Evolutionary conservation across 148 eudicot genomes (phyloP).

Genomic region (Rhododendron ferrugineum): DNA sequence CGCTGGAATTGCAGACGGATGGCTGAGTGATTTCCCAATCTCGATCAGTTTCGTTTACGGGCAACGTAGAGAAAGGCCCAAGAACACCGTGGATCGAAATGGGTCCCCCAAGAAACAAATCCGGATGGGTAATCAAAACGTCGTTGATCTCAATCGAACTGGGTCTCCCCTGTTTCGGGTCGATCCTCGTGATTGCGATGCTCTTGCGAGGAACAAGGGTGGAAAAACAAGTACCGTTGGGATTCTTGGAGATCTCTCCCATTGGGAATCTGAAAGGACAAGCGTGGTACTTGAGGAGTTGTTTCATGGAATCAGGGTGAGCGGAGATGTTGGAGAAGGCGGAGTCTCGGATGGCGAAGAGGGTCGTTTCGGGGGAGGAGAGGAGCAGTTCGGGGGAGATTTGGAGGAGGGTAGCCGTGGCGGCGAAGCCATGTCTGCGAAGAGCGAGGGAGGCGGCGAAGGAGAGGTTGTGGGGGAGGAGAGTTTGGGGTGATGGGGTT

Average conservation of each 20-base stretch:
- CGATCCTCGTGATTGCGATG: constrained; percentile 28
- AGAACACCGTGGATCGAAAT: constrained; percentile 62
- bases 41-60: constrained; percentile 8
- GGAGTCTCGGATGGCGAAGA: constrained; percentile 56
- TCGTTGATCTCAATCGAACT: constrained; percentile 37
- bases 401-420: constrained; percentile 46
- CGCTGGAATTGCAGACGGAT: constrained; percentile 7
- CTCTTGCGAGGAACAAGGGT: constrained; percentile 34
- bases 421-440: constrained; percentile 30
- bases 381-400: constrained; percentile 48
- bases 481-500: constrained; percentile 2
- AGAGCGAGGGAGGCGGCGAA: constrained; percentile 33
- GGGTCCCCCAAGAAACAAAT: constrained; percentile 46
- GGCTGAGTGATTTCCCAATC: constrained; percentile 19
- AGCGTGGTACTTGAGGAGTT: constrained; percentile 50
- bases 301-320: constrained; percentile 28
- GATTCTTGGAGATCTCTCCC: constrained; percentile 20
- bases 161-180: background rate
- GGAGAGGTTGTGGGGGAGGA: constrained; percentile 6
- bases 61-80: constrained; percentile 30
- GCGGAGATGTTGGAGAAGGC: constrained; percentile 28
- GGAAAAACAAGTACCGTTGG: constrained; percentile 32
- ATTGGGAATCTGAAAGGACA: constrained; percentile 31
- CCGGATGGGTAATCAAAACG: constrained; percentile 50
- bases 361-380: constrained; percentile 28